Conservation (phyloP, 2,329 filamentous ascomycete species). For the Pestalotiopsis sp. region DNA sequence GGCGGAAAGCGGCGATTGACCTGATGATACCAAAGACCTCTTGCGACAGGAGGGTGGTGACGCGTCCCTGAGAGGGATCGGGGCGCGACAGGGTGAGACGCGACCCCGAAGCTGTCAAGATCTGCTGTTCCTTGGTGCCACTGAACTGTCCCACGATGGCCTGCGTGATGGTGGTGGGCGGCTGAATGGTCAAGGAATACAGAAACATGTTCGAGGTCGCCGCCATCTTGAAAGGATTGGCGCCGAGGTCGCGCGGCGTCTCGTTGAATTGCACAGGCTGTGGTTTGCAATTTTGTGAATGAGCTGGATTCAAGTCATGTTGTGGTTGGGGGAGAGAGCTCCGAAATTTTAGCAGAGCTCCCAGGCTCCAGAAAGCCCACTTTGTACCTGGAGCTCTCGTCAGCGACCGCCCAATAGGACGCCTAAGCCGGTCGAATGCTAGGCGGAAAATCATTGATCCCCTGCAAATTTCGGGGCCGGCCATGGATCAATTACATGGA, state of each 20-base stretch:
- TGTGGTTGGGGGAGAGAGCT: background rate
- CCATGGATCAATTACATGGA: background rate
- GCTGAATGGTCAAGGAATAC: conserved; percentile 95
- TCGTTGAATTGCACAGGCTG: conserved; percentile 10
- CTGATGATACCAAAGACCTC: conserved; percentile 97
- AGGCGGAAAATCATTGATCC: conserved; percentile 12
- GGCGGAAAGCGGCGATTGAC: conserved; percentile 82
- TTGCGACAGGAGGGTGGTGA: conserved; percentile 84
- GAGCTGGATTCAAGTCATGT: background rate
- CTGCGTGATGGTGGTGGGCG: conserved; percentile 85
- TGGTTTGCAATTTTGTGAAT: conserved; percentile 3
- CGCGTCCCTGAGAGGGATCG: conserved; percentile 82
- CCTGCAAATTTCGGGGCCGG: conserved; percentile 8
- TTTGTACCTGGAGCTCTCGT: conserved; percentile 1
- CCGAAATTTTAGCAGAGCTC: conserved; percentile 13
- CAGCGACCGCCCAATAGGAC: background rate
- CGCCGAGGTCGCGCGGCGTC: conserved; percentile 35
- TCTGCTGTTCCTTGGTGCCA: conserved; percentile 96
- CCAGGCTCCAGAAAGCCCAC: background rate
- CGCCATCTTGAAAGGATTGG: conserved; percentile 67
- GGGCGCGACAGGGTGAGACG: conserved; percentile 86
- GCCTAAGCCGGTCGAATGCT: background rate
- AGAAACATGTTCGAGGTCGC: conserved; percentile 98
- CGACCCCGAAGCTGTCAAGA: conserved; percentile 90
- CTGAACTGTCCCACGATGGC: conserved; percentile 94